These are phyloP conservation scores for Plasmodium gaboni DNA, from an alignment of 169 alveolate species.

Conservation along the genomic window DNA sequence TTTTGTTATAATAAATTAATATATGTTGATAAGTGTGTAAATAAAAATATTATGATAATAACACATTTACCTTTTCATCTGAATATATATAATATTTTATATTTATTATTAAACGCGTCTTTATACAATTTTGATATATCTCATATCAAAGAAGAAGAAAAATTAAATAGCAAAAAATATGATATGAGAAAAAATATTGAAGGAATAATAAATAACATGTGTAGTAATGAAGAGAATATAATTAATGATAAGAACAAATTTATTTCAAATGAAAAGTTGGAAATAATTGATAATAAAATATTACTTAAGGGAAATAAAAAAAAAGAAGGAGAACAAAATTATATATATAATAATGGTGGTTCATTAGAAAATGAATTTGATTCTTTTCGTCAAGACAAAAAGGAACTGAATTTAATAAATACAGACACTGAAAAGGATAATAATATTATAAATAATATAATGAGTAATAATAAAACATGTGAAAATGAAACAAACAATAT, in stretches of 20 bases:
- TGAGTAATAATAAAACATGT: neutral
- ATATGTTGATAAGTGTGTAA: constrained; percentile 69
- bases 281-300: neutral
- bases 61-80: constrained; percentile 71
- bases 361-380: neutral
- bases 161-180: neutral
- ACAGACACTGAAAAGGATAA: neutral
- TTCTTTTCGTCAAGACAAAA: neutral
- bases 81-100: constrained; percentile 50
- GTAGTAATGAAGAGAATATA: too few relatives aligned
- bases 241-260: too few relatives aligned
- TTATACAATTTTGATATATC: constrained; percentile 14
- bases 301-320: neutral
- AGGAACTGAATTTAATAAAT: neutral
- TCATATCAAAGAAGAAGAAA: neutral
- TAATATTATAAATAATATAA: neutral
- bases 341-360: neutral
- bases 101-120: constrained; percentile 46
- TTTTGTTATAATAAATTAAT: constrained; percentile 70
- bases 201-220: too few relatives aligned
- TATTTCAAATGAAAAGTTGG: neutral
- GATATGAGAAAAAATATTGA: too few relatives aligned
- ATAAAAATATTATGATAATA: constrained; percentile 61
- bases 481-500: neutral
- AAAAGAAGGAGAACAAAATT: neutral